phyloP scores from a whole-genome alignment of 2,329 filamentous ascomycete species.

The Septoria linicola region DNA sequence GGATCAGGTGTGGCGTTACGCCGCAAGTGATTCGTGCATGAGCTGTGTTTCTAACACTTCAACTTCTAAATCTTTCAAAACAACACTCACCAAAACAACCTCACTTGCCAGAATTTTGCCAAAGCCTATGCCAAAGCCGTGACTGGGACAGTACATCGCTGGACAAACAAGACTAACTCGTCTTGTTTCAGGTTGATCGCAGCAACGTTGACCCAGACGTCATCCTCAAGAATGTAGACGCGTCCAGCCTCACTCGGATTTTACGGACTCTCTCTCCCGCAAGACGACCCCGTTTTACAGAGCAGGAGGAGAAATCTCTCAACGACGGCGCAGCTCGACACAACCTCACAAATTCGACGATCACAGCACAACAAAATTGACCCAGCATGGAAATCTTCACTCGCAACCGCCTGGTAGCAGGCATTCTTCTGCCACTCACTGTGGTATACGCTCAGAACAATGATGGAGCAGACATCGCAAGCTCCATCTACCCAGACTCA shows the following conservation, averaged over 20 bases:
- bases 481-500: conserved; percentile 4
- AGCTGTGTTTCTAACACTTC: no score
- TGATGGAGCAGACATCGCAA: conserved; percentile 1
- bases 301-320: no score
- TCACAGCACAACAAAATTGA: not conserved
- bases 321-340: no score
- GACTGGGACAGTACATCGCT: not conserved
- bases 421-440: conserved; percentile 1
- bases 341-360: no score
- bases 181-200: not conserved
- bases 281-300: not conserved
- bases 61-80: no score
- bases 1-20: no score
- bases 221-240: not conserved
- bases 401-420: not conserved
- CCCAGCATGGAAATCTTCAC: not conserved
- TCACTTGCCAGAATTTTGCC: no score
- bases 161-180: not conserved
- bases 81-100: no score
- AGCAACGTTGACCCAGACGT: not conserved
- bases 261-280: not conserved
- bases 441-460: not conserved
- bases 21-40: no score
- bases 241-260: not conserved
- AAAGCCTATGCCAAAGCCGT: no score